These are phyloP conservation scores for Agrocybe pediades DNA, from an alignment of 768 basidiomycete genomes.

Conservation along the genomic window DNA sequence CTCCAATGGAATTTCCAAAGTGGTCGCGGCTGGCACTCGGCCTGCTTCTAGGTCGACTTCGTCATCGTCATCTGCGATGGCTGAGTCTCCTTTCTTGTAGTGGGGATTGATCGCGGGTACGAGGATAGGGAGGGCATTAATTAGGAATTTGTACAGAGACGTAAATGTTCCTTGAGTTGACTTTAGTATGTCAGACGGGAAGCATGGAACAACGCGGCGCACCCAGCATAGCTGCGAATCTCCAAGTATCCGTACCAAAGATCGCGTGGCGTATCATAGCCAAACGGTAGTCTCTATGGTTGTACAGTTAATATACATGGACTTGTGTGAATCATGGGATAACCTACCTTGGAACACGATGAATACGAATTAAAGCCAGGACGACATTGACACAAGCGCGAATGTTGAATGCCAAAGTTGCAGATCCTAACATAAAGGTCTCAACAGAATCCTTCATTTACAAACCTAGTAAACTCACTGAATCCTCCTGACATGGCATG, in stretches of 20 bases:
- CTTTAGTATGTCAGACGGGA: not conserved
- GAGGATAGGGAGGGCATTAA: conserved; percentile 77
- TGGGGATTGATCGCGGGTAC: conserved; percentile 48
- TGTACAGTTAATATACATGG: too few relatives aligned
- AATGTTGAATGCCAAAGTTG: conserved; percentile 76
- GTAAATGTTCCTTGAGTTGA: conserved; percentile 64
- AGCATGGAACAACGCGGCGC: conserved; percentile 11
- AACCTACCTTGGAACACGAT: conserved; percentile 64
- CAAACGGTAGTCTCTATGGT: conserved; percentile 67
- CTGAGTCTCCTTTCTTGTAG: conserved; percentile 22
- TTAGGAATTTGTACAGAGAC: conserved; percentile 73
- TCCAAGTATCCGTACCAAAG: conserved; percentile 79
- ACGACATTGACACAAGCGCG: conserved; percentile 84
- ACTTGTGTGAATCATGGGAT: too few relatives aligned
- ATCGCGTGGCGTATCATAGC: conserved; percentile 77
- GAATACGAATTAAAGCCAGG: conserved; percentile 72
- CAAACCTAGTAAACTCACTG: conserved; percentile 48
- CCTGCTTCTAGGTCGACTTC: conserved; percentile 23
- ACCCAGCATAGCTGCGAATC: conserved; percentile 92
- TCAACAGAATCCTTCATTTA: not conserved
- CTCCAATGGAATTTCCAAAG: conserved; percentile 29
- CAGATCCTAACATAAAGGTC: conserved; percentile 59
- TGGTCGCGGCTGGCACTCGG: conserved; percentile 16
- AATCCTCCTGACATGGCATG: conserved; percentile 74
- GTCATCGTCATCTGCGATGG: conserved; percentile 31